Percentiles rank a stretch among this genome's conserved stretches.
Evolutionary conservation across 805 yeast species (phyloP).

Genomic region (Zygosaccharomyces gambellarensis): DNA sequence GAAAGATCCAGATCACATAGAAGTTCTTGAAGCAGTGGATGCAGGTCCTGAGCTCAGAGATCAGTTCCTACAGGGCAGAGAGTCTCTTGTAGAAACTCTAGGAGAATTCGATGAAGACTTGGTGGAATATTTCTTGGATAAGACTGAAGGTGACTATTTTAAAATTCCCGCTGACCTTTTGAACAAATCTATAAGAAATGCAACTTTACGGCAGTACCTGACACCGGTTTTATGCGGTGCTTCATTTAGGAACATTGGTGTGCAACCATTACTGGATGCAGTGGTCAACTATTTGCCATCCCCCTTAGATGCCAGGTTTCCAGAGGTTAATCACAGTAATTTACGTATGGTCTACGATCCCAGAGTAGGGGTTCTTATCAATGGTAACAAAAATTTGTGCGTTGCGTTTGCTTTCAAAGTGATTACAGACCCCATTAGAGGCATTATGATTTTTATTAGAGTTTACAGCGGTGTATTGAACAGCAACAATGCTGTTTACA

Average conservation of each 20-base stretch:
- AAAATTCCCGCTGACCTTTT: slow-evolving; percentile 52
- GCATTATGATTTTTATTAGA: slow-evolving; percentile 78
- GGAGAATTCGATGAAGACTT: slow-evolving; percentile 78
- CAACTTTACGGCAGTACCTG: slow-evolving; percentile 53
- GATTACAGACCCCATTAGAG: slow-evolving; percentile 75
- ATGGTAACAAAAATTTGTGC: slow-evolving; percentile 55
- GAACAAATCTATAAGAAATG: slow-evolving; percentile 55
- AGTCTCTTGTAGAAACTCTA: slow-evolving; percentile 74
- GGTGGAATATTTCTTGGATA: slow-evolving; percentile 70
- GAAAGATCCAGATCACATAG: slow-evolving; percentile 23
- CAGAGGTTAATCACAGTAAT: slow-evolving; percentile 37
- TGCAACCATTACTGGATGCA: slow-evolving; percentile 88
- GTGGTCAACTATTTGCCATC: slow-evolving; percentile 74
- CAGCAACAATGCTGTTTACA: slow-evolving; percentile 56
- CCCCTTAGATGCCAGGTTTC: slow-evolving; percentile 60
- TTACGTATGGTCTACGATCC: slow-evolving; percentile 39
- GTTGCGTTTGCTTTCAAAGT: slow-evolving; percentile 90
- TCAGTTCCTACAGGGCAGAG: slow-evolving; percentile 55
- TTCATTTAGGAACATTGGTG: slow-evolving; percentile 87
- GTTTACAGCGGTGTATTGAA: slow-evolving; percentile 78
- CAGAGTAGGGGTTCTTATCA: slow-evolving; percentile 46
- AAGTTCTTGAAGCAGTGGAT: slow-evolving; percentile 55
- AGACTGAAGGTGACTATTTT: slow-evolving; percentile 60
- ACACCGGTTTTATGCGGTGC: slow-evolving; percentile 91
- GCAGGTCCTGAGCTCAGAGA: slow-evolving; percentile 37